A percentile compares a stretch with the other conserved stretches of the same genome.
Evolutionary conservation across 371 early-diverging fungal species (phyloP).

Genomic region (Mucor irregularis): DNA sequence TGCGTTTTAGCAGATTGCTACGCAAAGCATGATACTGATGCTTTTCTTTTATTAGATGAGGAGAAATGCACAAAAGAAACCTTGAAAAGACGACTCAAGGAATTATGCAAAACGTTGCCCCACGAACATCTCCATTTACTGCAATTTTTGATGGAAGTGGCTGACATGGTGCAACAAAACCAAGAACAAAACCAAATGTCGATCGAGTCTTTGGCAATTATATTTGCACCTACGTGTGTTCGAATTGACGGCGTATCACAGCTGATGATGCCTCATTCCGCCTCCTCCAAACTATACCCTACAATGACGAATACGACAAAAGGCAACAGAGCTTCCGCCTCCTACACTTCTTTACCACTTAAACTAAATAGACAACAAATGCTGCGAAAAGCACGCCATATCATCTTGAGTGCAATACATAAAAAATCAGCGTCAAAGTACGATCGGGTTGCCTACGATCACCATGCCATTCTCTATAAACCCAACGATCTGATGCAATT

Average conservation of each 20-base stretch:
- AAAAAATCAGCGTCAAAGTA: neutral
- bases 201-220: conserved; percentile 29
- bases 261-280: too few species aligned
- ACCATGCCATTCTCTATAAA: conserved; percentile 1
- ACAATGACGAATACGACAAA: too few species aligned
- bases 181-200: conserved; percentile 35
- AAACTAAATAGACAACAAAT: conserved; percentile 2
- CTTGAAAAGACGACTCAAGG: conserved; percentile 11
- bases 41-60: conserved; percentile 12
- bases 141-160: conserved; percentile 17
- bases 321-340: neutral
- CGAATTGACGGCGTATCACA: conserved; percentile 25
- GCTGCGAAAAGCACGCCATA: conserved; percentile 10
- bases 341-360: conserved; percentile 5
- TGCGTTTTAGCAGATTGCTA: conserved; percentile 11
- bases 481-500: conserved; percentile 29
- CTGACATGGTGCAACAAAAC: conserved; percentile 17
- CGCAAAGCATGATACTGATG: neutral
- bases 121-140: conserved; percentile 29
- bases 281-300: neutral
- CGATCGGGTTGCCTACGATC: neutral
- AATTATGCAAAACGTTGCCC: conserved; percentile 13
- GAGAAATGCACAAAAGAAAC: conserved; percentile 9
- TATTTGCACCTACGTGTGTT: conserved; percentile 40
- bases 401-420: neutral